These are phyloP conservation scores for Eucalyptus shirleyi DNA, from an alignment of 345 rosid species.

Conservation along the genomic window DNA sequence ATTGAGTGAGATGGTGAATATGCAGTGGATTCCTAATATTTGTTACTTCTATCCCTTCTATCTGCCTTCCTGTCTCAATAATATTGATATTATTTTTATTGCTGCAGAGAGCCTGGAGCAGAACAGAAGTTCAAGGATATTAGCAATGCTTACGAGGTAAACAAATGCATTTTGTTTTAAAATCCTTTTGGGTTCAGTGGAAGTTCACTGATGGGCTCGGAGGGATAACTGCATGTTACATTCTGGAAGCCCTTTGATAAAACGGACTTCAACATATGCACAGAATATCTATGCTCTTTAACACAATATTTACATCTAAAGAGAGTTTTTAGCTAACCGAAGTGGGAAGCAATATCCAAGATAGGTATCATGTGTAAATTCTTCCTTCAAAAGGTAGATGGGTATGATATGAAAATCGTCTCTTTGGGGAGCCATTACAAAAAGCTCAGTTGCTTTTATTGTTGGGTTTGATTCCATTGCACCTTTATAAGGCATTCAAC, in stretches of 20 bases:
- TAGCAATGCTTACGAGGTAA: constrained; percentile 97
- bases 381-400: not conserved
- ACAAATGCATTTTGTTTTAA: not conserved
- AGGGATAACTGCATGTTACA: not conserved
- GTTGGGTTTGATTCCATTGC: not conserved
- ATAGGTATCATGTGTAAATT: not conserved
- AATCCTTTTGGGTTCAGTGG: not conserved
- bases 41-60: not conserved
- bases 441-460: not conserved
- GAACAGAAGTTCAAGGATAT: constrained; percentile 95
- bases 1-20: not conserved
- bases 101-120: constrained; percentile 76
- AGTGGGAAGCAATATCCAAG: not conserved
- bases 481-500: not conserved
- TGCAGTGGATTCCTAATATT: not conserved
- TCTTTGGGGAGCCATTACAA: not conserved
- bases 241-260: not conserved
- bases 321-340: not conserved
- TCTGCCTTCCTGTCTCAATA: not conserved
- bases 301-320: not conserved
- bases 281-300: not conserved
- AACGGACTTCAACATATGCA: not conserved
- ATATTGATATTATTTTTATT: not conserved
- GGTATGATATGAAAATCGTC: not conserved
- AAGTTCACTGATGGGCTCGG: not conserved